Percentiles rank a stretch among this genome's conserved stretches.
phyloP scores from a whole-genome alignment of 257 asterid species.

The Jasminum sambac region DNA sequence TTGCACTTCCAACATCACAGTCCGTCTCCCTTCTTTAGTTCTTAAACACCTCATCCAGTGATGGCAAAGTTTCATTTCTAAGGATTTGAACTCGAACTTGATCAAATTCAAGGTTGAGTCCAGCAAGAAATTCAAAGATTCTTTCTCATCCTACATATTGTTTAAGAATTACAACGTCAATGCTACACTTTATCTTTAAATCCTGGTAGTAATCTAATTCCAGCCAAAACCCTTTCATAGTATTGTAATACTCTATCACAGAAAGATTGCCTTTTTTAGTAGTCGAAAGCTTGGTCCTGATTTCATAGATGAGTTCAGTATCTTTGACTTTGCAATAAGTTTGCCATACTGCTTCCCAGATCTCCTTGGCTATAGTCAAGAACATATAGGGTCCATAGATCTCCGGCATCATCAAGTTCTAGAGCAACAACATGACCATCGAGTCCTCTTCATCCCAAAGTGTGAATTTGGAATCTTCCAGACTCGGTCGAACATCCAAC shows the following conservation, averaged over 20 bases:
- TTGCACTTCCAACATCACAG: conserved; percentile 13
- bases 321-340: too few species aligned
- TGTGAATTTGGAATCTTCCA: background rate
- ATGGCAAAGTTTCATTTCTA: background rate
- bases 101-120: background rate
- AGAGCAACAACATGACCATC: conserved; percentile 6
- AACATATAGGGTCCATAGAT: conserved; percentile 4
- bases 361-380: too few species aligned
- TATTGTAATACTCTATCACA: too few species aligned
- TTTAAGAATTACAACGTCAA: background rate
- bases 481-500: background rate
- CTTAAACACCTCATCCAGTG: too few species aligned
- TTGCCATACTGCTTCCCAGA: too few species aligned
- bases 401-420: conserved; percentile 16
- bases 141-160: too few species aligned
- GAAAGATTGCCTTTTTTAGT: background rate
- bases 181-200: background rate
- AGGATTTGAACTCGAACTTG: conserved; percentile 10
- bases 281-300: too few species aligned
- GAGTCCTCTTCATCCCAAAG: conserved; percentile 13
- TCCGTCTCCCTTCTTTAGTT: background rate
- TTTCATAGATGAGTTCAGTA: too few species aligned
- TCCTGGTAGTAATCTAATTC: conserved; percentile 10
- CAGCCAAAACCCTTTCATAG: conserved; percentile 11
- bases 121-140: too few species aligned